A percentile compares a stretch with the other conserved stretches of the same genome.
phyloP scores from a whole-genome alignment of 495 filamentous ascomycete species.

The Annulohypoxylon bovei region DNA sequence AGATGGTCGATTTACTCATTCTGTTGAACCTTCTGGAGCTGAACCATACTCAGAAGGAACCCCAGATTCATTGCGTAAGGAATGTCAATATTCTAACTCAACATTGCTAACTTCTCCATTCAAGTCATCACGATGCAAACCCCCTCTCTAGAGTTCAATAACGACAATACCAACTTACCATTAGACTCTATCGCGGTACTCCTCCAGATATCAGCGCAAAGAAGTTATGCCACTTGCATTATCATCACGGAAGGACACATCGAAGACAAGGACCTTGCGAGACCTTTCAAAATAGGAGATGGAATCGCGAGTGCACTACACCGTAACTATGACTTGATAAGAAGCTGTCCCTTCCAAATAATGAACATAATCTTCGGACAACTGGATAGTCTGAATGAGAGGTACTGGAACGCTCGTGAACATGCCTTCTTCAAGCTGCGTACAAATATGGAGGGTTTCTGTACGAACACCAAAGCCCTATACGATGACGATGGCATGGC shows the following conservation, averaged over 20 bases:
- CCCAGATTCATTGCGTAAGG: constrained; percentile 1
- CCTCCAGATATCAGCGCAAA: not conserved
- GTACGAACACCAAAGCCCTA: not conserved
- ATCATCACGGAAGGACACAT: not conserved
- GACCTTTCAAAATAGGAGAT: not conserved
- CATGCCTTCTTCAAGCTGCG: not conserved
- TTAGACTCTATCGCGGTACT: not conserved
- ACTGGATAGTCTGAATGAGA: not conserved
- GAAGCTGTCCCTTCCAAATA: not conserved
- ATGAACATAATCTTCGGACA: constrained; percentile 5
- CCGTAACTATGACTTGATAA: not conserved
- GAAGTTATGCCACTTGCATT: not conserved
- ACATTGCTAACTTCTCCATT: not conserved
- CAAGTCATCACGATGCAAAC: constrained; percentile 4
- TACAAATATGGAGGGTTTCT: constrained; percentile 3
- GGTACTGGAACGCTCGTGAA: not conserved
- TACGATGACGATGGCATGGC: not conserved
- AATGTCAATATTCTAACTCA: not conserved
- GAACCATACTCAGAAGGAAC: not conserved
- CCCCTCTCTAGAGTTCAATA: not conserved
- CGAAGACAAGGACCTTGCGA: not conserved
- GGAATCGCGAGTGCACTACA: not conserved
- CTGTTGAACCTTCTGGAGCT: not conserved
- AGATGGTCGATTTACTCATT: not conserved
- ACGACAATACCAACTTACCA: not conserved